phyloP scores from a whole-genome alignment of 2,329 filamentous ascomycete genomes.

The Colletotrichum truncatum region DNA sequence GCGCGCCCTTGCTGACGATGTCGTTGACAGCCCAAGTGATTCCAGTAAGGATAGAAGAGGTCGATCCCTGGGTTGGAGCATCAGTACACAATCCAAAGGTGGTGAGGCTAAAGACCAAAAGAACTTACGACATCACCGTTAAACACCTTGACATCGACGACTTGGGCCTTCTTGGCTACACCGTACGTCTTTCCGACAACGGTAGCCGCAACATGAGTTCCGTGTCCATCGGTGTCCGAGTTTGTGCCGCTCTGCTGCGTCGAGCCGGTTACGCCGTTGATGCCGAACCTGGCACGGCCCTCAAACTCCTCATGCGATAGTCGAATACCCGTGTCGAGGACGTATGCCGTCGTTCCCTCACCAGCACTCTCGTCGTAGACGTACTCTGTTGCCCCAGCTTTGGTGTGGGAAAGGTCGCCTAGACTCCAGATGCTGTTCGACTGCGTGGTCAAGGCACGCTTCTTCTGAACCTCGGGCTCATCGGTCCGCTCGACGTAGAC shows the following conservation, averaged over 20 bases:
- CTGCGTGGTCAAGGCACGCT: slow-evolving; percentile 31
- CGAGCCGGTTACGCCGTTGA: slow-evolving; percentile 36
- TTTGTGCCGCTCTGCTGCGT: slow-evolving; percentile 29
- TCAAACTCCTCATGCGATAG: slow-evolving; percentile 44
- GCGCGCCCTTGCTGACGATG: slow-evolving; percentile 30
- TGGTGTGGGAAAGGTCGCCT: slow-evolving; percentile 49
- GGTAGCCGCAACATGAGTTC: slow-evolving; percentile 42
- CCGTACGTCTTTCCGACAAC: slow-evolving; percentile 40
- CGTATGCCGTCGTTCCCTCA: slow-evolving; percentile 43
- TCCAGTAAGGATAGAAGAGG: slow-evolving; percentile 33
- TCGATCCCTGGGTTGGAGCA: background rate
- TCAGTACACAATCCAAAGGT: slow-evolving; percentile 27
- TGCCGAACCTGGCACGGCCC: slow-evolving; percentile 38
- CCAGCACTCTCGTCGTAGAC: slow-evolving; percentile 36
- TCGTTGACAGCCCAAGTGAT: slow-evolving; percentile 38
- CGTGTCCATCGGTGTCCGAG: slow-evolving; percentile 37
- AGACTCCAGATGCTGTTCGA: slow-evolving; percentile 40
- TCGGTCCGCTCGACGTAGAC: slow-evolving; percentile 14
- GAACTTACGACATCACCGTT: slow-evolving; percentile 38
- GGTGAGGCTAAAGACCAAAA: background rate
- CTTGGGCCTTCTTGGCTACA: slow-evolving; percentile 38
- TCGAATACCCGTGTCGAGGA: slow-evolving; percentile 55
- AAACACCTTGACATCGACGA: slow-evolving; percentile 42
- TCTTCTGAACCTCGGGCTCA: background rate
- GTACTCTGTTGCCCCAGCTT: slow-evolving; percentile 40